Conservation (phyloP, 1,284 basidiomycete genomes). For the Inonotus obliquus region DNA sequence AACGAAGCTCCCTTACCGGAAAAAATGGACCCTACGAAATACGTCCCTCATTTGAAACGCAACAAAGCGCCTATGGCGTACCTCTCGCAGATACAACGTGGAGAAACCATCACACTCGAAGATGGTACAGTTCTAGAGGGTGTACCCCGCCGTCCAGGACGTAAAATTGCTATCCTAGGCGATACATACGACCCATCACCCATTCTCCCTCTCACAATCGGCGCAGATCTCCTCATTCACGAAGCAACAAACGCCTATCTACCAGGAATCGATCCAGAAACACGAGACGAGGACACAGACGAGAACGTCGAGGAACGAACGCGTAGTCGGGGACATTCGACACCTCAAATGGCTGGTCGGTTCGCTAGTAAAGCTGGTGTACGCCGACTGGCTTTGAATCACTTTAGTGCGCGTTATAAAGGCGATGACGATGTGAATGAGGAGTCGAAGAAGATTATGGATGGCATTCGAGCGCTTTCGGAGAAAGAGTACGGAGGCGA, state of each 20-base stretch:
- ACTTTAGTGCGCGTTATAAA: slow-evolving; percentile 62
- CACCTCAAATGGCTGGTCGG: slow-evolving; percentile 84
- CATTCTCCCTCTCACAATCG: slow-evolving; percentile 51
- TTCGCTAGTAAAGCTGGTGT: slow-evolving; percentile 75
- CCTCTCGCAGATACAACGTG: slow-evolving; percentile 66
- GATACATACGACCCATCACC: slow-evolving; percentile 77
- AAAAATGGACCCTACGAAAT: slow-evolving; percentile 65
- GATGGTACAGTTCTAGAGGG: slow-evolving; percentile 79
- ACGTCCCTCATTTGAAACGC: slow-evolving; percentile 61
- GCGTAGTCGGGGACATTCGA: slow-evolving; percentile 88
- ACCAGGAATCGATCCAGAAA: slow-evolving; percentile 56
- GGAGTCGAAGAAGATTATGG: slow-evolving; percentile 51
- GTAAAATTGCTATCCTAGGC: slow-evolving; percentile 75
- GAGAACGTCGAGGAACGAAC: slow-evolving; percentile 57
- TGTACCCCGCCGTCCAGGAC: slow-evolving; percentile 60
- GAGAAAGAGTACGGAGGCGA: slow-evolving; percentile 45
- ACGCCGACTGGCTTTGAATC: slow-evolving; percentile 72
- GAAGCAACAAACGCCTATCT: slow-evolving; percentile 91
- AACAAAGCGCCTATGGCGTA: slow-evolving; percentile 70
- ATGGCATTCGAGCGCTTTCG: slow-evolving; percentile 54
- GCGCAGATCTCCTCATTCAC: slow-evolving; percentile 70
- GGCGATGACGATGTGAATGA: slow-evolving; percentile 48
- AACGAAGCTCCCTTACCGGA: slow-evolving; percentile 72
- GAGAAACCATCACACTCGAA: slow-evolving; percentile 62
- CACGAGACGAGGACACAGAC: slow-evolving; percentile 53